Evolutionary conservation across 2,329 filamentous ascomycete genomes (phyloP).

Genomic region (Alternaria infectoria): DNA sequence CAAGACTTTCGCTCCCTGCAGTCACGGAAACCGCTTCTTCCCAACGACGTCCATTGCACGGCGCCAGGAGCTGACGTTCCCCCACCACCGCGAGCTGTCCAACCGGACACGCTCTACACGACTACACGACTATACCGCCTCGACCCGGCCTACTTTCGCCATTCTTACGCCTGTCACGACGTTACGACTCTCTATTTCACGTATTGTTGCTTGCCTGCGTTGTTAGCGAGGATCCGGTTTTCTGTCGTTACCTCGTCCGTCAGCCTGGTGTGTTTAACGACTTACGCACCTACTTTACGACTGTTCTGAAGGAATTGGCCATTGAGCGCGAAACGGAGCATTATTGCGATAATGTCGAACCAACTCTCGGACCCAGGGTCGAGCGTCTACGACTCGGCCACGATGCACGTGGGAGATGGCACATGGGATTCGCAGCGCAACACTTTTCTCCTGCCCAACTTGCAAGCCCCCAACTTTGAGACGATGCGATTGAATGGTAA

Average conservation of each 20-base stretch:
- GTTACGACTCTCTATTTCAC: conserved; percentile 32
- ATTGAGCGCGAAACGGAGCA: not conserved
- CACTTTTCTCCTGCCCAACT: conserved; percentile 77
- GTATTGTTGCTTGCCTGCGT: conserved; percentile 16
- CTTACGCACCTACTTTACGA: conserved; percentile 16
- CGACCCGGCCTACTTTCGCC: conserved; percentile 24
- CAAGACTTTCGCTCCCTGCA: conserved; percentile 5
- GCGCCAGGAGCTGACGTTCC: conserved; percentile 33
- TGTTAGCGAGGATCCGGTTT: conserved; percentile 11
- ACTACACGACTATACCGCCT: conserved; percentile 7
- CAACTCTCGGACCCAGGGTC: conserved; percentile 72
- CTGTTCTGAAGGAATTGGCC: not conserved
- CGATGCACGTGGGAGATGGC: conserved; percentile 79
- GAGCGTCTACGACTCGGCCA: conserved; percentile 74
- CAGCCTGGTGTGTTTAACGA: conserved; percentile 5
- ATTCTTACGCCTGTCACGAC: conserved; percentile 38
- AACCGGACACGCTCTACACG: conserved; percentile 40
- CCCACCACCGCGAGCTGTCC: conserved; percentile 37
- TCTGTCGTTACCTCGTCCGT: conserved; percentile 11
- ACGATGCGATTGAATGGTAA: conserved; percentile 86
- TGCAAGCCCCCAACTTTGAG: conserved; percentile 77
- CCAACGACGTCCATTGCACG: conserved; percentile 19
- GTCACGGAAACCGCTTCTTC: conserved; percentile 6
- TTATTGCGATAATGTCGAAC: conserved; percentile 32
- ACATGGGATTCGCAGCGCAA: conserved; percentile 83